These are phyloP conservation scores for Amanita phalloides DNA, from an alignment of 768 basidiomycete species.

Conservation along the genomic window DNA sequence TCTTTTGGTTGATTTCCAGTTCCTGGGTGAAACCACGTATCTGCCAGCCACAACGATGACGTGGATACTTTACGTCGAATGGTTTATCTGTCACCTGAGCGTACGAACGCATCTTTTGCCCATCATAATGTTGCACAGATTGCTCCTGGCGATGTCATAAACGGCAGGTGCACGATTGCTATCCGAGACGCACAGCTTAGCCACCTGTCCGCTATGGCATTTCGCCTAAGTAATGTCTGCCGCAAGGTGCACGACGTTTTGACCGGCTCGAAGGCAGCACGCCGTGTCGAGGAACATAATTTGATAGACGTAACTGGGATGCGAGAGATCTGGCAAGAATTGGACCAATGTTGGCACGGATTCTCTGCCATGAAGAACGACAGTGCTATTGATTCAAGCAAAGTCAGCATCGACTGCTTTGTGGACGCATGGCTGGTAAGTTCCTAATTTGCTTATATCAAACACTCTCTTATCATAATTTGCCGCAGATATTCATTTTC, in stretches of 20 bases:
- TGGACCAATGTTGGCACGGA: slow-evolving; percentile 78
- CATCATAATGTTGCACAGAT: not conserved
- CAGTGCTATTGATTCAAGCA: slow-evolving; percentile 17
- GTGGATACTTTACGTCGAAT: slow-evolving; percentile 60
- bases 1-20: not conserved
- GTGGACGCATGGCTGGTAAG: slow-evolving; percentile 79
- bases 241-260: slow-evolving; percentile 68
- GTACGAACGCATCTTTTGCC: slow-evolving; percentile 5
- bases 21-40: not conserved
- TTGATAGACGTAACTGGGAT: slow-evolving; percentile 55
- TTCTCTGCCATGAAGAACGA: slow-evolving; percentile 53
- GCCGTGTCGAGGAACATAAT: slow-evolving; percentile 37
- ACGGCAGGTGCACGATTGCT: not conserved
- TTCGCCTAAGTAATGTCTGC: slow-evolving; percentile 69
- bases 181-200: slow-evolving; percentile 21
- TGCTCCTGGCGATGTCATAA: not conserved
- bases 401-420: slow-evolving; percentile 42
- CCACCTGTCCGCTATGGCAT: slow-evolving; percentile 52
- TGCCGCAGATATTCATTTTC: slow-evolving; percentile 71
- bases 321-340: slow-evolving; percentile 73
- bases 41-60: slow-evolving; percentile 60
- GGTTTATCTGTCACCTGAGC: slow-evolving; percentile 29
- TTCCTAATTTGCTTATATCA: slow-evolving; percentile 1
- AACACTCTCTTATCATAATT: slow-evolving; percentile 10
- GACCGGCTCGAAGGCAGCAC: slow-evolving; percentile 70